Conservation (phyloP, 2,329 filamentous ascomycete genomes). For the Epichloe elymi region DNA sequence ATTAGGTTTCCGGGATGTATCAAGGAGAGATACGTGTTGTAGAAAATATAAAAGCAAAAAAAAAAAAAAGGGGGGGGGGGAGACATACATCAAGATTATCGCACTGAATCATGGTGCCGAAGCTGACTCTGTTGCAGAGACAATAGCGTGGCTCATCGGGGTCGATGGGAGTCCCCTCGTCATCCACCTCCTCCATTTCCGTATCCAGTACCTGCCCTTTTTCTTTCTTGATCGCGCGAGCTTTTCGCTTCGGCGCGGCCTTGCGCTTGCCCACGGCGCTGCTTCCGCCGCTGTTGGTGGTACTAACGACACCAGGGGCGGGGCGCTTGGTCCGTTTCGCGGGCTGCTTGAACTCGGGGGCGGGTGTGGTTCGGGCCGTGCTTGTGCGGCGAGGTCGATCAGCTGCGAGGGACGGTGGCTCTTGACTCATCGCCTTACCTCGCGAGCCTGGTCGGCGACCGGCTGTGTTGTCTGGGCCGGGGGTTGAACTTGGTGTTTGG, state of each 20-base stretch:
- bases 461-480: slow-evolving; percentile 21
- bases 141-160: slow-evolving; percentile 68
- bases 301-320: slow-evolving; percentile 58
- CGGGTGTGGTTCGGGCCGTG: slow-evolving; percentile 44
- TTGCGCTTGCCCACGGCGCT: slow-evolving; percentile 61
- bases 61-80: background rate
- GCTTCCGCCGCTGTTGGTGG: slow-evolving; percentile 45
- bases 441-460: slow-evolving; percentile 36
- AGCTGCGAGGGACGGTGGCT: slow-evolving; percentile 35
- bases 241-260: slow-evolving; percentile 54
- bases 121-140: slow-evolving; percentile 66
- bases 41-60: too few relatives aligned
- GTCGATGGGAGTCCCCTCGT: slow-evolving; percentile 58
- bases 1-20: too few relatives aligned
- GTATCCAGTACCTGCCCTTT: slow-evolving; percentile 28
- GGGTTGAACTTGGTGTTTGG: slow-evolving; percentile 21
- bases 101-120: slow-evolving; percentile 72
- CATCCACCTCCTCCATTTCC: slow-evolving; percentile 48
- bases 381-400: slow-evolving; percentile 43
- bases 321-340: slow-evolving; percentile 53
- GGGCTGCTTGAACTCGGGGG: slow-evolving; percentile 31
- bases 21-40: background rate
- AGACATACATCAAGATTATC: slow-evolving; percentile 60
- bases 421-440: slow-evolving; percentile 39
- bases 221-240: slow-evolving; percentile 34